These are phyloP conservation scores for Tarenaya hassleriana DNA, from an alignment of 345 rosid genomes.

Conservation along the genomic window DNA sequence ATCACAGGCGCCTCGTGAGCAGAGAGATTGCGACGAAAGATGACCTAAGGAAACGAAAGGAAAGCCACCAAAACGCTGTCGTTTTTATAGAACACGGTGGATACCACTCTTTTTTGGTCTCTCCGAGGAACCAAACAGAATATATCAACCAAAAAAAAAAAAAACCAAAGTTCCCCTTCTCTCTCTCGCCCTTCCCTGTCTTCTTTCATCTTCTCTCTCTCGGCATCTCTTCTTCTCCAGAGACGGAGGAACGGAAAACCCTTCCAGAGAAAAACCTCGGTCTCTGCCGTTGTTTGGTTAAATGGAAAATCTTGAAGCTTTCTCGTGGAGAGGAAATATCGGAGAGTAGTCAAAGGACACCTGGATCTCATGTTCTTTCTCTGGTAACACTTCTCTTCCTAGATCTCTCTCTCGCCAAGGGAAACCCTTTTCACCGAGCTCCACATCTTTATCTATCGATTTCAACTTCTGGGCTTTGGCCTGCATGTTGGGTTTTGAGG, in stretches of 20 bases:
- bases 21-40: conserved; percentile 18
- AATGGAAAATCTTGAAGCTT: neutral
- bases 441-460: neutral
- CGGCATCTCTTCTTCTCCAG: too few relatives aligned
- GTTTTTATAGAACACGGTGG: neutral
- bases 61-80: conserved; percentile 15
- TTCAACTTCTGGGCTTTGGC: conserved; percentile 12
- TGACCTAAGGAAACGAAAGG: conserved; percentile 24
- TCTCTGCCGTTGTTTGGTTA: neutral
- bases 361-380: conserved; percentile 19
- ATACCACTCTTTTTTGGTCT: too few relatives aligned
- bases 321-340: conserved; percentile 1
- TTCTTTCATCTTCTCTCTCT: too few relatives aligned
- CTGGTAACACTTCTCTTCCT: neutral
- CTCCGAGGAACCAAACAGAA: too few relatives aligned
- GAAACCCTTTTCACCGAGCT: conserved; percentile 15
- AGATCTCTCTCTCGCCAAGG: neutral
- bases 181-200: too few relatives aligned
- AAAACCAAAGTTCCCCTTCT: too few relatives aligned
- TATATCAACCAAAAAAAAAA: too few relatives aligned
- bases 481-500: conserved; percentile 28
- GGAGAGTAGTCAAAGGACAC: conserved; percentile 6
- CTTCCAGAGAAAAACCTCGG: too few relatives aligned
- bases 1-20: conserved; percentile 18
- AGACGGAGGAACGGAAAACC: too few relatives aligned